Evolutionary conservation across 768 basidiomycete species (phyloP).

Genomic region (Lactarius hengduanensis): DNA sequence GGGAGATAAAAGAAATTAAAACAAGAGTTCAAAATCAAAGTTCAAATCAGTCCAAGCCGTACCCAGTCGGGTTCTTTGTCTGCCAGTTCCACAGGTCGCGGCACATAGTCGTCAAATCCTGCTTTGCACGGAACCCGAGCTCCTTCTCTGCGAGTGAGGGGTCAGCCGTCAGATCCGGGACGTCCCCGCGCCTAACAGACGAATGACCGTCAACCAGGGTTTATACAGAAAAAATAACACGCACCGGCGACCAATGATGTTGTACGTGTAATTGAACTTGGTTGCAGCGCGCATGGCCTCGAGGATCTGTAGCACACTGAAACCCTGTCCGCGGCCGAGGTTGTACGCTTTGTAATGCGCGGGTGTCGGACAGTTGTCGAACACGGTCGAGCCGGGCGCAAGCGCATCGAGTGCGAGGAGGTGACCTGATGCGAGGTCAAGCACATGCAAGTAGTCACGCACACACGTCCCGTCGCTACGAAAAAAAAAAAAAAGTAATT

Average conservation of each 20-base stretch:
- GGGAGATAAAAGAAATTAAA: background rate
- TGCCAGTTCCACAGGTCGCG: slow-evolving; percentile 99
- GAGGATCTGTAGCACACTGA: slow-evolving; percentile 91
- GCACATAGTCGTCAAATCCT: slow-evolving; percentile 89
- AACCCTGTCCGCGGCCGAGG: slow-evolving; percentile 88
- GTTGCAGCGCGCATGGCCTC: slow-evolving; percentile 93
- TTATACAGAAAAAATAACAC: slow-evolving; percentile 32
- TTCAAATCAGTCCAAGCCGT: slow-evolving; percentile 36
- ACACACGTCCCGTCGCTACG: slow-evolving; percentile 93
- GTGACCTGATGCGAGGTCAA: slow-evolving; percentile 95
- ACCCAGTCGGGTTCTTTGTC: slow-evolving; percentile 84
- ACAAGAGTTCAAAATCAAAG: background rate
- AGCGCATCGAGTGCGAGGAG: slow-evolving; percentile 88
- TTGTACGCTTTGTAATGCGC: slow-evolving; percentile 92
- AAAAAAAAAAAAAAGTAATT: background rate
- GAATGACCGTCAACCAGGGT: background rate
- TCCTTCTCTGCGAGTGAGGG: slow-evolving; percentile 89
- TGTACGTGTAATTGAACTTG: slow-evolving; percentile 83
- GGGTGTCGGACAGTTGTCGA: slow-evolving; percentile 50
- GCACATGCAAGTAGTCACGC: slow-evolving; percentile 91
- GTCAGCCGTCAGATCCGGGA: slow-evolving; percentile 94
- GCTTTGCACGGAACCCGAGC: slow-evolving; percentile 84
- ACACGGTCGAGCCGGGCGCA: slow-evolving; percentile 55
- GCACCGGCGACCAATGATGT: slow-evolving; percentile 87
- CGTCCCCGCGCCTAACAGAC: slow-evolving; percentile 77